A percentile compares a stretch with the other conserved stretches of the same genome.
Evolutionary conservation across 2,329 filamentous ascomycete species (phyloP).

Genomic region (Sarocladiaceae sp.): DNA sequence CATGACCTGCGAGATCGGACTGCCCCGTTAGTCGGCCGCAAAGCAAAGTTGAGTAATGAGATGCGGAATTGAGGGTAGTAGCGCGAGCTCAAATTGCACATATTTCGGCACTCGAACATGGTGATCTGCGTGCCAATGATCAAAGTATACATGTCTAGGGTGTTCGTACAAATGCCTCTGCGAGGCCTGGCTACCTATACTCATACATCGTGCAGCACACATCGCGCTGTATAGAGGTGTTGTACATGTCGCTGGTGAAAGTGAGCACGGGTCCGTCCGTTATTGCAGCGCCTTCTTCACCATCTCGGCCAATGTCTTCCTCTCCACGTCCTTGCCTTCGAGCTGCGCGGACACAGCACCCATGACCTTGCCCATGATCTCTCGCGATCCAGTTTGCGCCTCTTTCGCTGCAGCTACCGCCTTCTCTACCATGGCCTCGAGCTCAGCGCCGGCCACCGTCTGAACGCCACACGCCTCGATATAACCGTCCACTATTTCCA

Average conservation of each 20-base stretch:
- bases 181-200: not conserved
- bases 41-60: too few relatives aligned
- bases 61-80: too few relatives aligned
- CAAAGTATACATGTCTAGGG: too few relatives aligned
- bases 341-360: conserved; percentile 51
- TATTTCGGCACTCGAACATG: too few relatives aligned
- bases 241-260: conserved; percentile 18
- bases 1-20: too few relatives aligned
- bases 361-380: conserved; percentile 55
- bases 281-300: conserved; percentile 46
- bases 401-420: conserved; percentile 45
- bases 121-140: too few relatives aligned
- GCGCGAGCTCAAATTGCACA: too few relatives aligned
- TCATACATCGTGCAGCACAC: not conserved
- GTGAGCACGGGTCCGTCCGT: not conserved
- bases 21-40: too few relatives aligned
- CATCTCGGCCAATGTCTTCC: conserved; percentile 51
- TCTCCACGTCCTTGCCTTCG: conserved; percentile 59
- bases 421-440: conserved; percentile 45
- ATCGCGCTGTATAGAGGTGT: not conserved
- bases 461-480: conserved; percentile 52
- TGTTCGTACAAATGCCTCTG: conserved; percentile 2
- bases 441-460: conserved; percentile 50
- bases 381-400: conserved; percentile 37
- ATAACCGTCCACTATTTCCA: conserved; percentile 61